These are phyloP conservation scores for Lumnitzera littorea DNA, from an alignment of 345 rosid genomes.

Conservation along the genomic window DNA sequence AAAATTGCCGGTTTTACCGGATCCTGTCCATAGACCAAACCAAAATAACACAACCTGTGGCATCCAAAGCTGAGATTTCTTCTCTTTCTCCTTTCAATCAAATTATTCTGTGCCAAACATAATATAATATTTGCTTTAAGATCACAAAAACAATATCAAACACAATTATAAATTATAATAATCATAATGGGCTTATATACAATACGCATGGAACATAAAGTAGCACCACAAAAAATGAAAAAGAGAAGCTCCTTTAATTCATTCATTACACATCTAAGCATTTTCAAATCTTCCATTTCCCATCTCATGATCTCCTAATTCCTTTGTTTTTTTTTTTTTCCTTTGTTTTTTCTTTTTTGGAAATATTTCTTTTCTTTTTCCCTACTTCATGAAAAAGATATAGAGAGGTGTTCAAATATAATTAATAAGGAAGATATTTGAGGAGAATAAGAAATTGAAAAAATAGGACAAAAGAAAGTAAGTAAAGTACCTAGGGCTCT, in stretches of 20 bases:
- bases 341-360: constrained; percentile 8
- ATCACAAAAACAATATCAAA: too few species aligned
- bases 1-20: constrained; percentile 66
- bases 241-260: constrained; percentile 40
- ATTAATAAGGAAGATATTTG: constrained; percentile 3
- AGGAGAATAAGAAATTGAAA: background rate
- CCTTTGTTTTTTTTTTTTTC: constrained; percentile 18
- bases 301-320: constrained; percentile 5
- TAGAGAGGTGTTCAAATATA: constrained; percentile 8
- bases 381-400: constrained; percentile 1
- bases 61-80: constrained; percentile 37
- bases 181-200: too few species aligned
- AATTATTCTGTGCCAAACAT: too few species aligned
- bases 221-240: constrained; percentile 7
- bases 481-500: constrained; percentile 13
- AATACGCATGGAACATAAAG: constrained; percentile 7
- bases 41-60: constrained; percentile 6
- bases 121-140: too few species aligned
- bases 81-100: too few species aligned
- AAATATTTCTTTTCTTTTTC: constrained; percentile 15
- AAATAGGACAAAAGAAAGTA: constrained; percentile 19
- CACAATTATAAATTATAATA: too few species aligned
- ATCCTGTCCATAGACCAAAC: constrained; percentile 42
- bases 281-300: constrained; percentile 18
- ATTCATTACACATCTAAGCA: constrained; percentile 34